Evolutionary conservation across 192 early-diverging fungal genomes (phyloP).

Genomic region (Diversispora eburnea): DNA sequence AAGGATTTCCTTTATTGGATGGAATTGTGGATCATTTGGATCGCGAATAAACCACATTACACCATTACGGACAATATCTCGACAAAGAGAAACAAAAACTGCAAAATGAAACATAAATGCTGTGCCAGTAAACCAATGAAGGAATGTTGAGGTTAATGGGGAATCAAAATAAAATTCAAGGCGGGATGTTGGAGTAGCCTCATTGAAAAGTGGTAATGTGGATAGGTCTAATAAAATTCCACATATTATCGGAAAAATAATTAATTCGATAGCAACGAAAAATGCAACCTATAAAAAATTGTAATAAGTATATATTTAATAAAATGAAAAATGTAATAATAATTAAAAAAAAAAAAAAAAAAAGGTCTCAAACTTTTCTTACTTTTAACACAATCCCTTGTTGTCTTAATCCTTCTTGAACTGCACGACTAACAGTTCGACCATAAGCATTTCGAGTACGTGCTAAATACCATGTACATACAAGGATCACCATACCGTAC

Average conservation of each 20-base stretch:
- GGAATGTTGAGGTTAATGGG: constrained; percentile 65
- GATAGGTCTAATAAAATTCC: constrained; percentile 82
- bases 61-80: constrained; percentile 83
- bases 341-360: constrained; percentile 2
- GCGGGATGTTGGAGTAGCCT: constrained; percentile 55
- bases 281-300: constrained; percentile 60
- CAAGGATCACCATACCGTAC: constrained; percentile 51
- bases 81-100: constrained; percentile 73
- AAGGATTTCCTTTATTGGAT: constrained; percentile 90
- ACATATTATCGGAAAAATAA: constrained; percentile 82
- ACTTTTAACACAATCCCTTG: constrained; percentile 62
- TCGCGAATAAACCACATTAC: constrained; percentile 99
- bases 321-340: not conserved
- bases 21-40: constrained; percentile 92
- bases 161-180: constrained; percentile 53
- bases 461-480: constrained; percentile 51
- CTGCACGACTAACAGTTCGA: constrained; percentile 43
- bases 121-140: constrained; percentile 93
- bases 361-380: constrained; percentile 12
- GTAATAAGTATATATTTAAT: not conserved
- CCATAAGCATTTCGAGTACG: constrained; percentile 35
- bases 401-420: constrained; percentile 43
- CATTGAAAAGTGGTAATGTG: constrained; percentile 72
- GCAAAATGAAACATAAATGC: constrained; percentile 95
- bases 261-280: constrained; percentile 86